These are phyloP conservation scores for Cercospora zeina DNA, from an alignment of 2,329 filamentous ascomycete species.

Conservation along the genomic window DNA sequence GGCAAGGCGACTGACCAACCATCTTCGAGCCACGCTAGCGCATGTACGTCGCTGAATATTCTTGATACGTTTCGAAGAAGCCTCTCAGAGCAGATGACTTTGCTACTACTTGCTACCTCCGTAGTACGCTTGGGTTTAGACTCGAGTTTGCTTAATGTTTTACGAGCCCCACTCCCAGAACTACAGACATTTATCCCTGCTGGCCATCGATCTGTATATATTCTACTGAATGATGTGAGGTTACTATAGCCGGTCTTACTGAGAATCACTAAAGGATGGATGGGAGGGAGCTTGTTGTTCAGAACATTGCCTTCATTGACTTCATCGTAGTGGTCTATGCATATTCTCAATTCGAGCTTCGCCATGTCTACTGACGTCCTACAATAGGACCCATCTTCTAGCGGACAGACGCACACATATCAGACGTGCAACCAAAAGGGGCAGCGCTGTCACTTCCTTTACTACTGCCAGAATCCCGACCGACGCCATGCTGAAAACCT, in stretches of 20 bases:
- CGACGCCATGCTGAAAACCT: constrained; percentile 22
- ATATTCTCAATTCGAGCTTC: not conserved
- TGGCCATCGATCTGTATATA: no score
- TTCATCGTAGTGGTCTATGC: constrained; percentile 9
- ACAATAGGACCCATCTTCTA: not conserved
- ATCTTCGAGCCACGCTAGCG: not conserved
- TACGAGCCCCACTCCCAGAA: no score
- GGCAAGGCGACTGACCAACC: not conserved
- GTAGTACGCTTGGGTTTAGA: no score
- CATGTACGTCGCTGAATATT: not conserved
- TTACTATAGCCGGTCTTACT: not conserved
- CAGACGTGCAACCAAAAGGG: not conserved
- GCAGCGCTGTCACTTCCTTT: constrained; percentile 4
- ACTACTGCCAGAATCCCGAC: constrained; percentile 14
- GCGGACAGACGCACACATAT: not conserved
- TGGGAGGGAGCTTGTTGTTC: not conserved
- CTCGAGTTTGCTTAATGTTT: no score
- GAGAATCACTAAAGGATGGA: not conserved
- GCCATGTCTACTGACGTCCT: not conserved
- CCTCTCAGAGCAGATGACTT: no score
- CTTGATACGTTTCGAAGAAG: not conserved
- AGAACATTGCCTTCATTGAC: constrained; percentile 11
- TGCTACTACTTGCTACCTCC: no score
- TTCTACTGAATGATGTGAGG: not conserved
- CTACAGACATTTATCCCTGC: no score